A percentile compares a stretch with the other conserved stretches of the same genome.
These are phyloP conservation scores for Leccinum imitatum DNA, from an alignment of 768 basidiomycete genomes.

Conservation along the genomic window DNA sequence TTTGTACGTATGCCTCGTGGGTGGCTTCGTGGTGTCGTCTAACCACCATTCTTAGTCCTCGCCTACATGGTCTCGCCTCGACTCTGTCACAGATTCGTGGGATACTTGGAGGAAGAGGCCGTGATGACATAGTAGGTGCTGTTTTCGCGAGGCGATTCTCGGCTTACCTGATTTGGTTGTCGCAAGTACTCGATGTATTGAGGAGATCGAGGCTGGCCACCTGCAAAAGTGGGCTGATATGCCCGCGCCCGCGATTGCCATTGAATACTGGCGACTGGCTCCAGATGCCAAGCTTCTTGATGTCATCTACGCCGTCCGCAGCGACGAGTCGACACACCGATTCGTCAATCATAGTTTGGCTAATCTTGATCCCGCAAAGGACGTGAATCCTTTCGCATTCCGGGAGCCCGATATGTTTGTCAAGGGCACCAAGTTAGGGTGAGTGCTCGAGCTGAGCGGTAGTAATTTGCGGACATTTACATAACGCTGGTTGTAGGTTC, in stretches of 20 bases:
- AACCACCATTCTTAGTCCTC: constrained; percentile 48
- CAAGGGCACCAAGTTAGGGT: constrained; percentile 78
- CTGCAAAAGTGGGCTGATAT: constrained; percentile 78
- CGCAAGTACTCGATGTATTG: constrained; percentile 72
- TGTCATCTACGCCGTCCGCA: constrained; percentile 87
- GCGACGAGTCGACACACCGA: constrained; percentile 90
- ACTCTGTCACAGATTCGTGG: constrained; percentile 89
- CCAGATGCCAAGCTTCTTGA: constrained; percentile 78
- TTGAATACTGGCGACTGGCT: constrained; percentile 89
- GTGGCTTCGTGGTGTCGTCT: constrained; percentile 14
- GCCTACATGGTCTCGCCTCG: constrained; percentile 75
- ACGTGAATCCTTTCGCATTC: constrained; percentile 89
- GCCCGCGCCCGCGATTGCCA: constrained; percentile 85
- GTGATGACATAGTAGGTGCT: constrained; percentile 79
- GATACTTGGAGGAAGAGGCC: constrained; percentile 92
- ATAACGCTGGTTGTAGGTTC: constrained; percentile 45
- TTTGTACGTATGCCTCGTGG: constrained; percentile 54
- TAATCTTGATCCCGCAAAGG: constrained; percentile 70
- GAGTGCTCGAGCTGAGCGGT: constrained; percentile 29
- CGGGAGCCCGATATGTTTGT: constrained; percentile 84
- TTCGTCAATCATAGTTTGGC: constrained; percentile 97
- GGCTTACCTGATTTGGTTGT: constrained; percentile 14
- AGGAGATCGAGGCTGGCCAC: constrained; percentile 77
- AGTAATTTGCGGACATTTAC: constrained; percentile 16
- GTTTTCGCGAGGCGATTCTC: constrained; percentile 19